Evolutionary conservation across 345 rosid species (phyloP), one percentile per base, ranked within the genome.

Genomic region (Noccaea bulbosa): DNA sequence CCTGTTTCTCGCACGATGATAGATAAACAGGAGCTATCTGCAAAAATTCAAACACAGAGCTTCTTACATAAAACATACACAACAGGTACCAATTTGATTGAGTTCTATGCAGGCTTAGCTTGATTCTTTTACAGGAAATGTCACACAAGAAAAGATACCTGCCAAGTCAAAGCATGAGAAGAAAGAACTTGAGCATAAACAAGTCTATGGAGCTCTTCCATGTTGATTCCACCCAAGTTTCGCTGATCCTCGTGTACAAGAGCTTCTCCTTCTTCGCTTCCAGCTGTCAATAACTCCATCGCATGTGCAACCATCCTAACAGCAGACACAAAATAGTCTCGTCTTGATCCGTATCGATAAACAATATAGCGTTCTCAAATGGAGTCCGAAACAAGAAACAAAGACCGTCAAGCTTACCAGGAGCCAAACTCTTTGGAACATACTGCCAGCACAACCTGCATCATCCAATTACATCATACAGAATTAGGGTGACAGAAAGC

Each of bases 21-120:
- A 94, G 79, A 82, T 94, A 94, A 71, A 94, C 82, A 38, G 96
- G 96, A 72, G 96, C 97, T 52, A 91, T 89, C 98, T 93, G 94
- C 57, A 72, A 39, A 44, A 49, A 35, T 55, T 38, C 27, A 69
- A 44, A 55, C 60, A 37, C 24, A 70, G 39, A 73, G 34, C 20
- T 43, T 41, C 62, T 20, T 22, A 53, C 54, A 30, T 33, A 30
- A 44, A 6, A 44, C 46, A 27, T n/a, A 63, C 15, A 41, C n/a
- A 50, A 46, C 32, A 37, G 62, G 33, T 22, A 11, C 27, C 24
- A 22, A 52, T 44, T 24, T 55, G 48, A 43, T 67, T 32, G 71
- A 43, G 11, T 38, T 38, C 15, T 38, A 35, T 40, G 37, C 49
- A 40, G 37, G 47, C 33, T 59, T 59, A 22, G 7, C 4, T 41